Evolutionary conservation across 306 rosid genomes (phyloP).

Genomic region (Crotalaria pallida): DNA sequence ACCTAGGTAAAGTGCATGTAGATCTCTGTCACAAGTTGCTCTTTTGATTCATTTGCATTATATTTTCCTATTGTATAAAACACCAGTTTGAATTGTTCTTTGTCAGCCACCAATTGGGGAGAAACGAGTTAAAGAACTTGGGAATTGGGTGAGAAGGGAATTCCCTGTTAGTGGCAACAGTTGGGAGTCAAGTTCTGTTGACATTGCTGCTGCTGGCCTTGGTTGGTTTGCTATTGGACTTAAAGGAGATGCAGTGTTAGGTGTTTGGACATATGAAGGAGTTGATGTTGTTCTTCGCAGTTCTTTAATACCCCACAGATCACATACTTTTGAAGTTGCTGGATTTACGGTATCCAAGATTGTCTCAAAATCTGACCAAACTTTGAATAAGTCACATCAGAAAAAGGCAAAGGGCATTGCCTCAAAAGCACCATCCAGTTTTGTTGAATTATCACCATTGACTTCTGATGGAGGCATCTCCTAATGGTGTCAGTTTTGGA

Average conservation of each 20-base stretch:
- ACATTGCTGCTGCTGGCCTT: constrained; percentile 77
- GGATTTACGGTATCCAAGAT: constrained; percentile 85
- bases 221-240: constrained; percentile 96
- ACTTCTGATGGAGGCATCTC: constrained; percentile 13
- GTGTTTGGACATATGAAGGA: constrained; percentile 91
- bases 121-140: constrained; percentile 67
- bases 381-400: constrained; percentile 36
- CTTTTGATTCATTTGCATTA: constrained; percentile 2
- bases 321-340: constrained; percentile 59
- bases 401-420: constrained; percentile 32
- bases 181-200: constrained; percentile 92
- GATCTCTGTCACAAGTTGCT: not conserved
- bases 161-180: constrained; percentile 56
- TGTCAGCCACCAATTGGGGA: constrained; percentile 86
- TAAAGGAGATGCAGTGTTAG: constrained; percentile 68
- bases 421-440: constrained; percentile 15
- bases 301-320: constrained; percentile 64
- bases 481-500: not conserved
- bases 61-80: constrained; percentile 3
- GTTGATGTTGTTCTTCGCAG: constrained; percentile 63
- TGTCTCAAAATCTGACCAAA: constrained; percentile 71
- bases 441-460: constrained; percentile 18
- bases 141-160: constrained; percentile 72
- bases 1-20: not conserved
- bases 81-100: constrained; percentile 13